A percentile compares a stretch with the other conserved stretches of the same genome.
These are phyloP conservation scores for Lactifluus rugatus DNA, from an alignment of 768 basidiomycete genomes.

Conservation along the genomic window DNA sequence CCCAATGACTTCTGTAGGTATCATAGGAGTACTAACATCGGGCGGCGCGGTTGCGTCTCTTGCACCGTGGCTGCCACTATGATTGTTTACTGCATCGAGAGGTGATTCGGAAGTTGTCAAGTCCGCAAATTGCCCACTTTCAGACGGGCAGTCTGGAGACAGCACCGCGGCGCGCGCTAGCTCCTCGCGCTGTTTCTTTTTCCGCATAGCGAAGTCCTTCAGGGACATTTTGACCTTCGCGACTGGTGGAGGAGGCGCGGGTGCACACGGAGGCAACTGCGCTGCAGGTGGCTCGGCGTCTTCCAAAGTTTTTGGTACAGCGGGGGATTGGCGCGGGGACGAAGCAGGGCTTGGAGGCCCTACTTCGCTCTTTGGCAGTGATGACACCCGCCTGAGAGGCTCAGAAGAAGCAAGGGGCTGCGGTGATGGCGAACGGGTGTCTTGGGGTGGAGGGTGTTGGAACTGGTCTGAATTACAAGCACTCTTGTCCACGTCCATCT, in stretches of 20 bases:
- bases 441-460: background rate
- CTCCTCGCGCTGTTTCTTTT: constrained; percentile 20
- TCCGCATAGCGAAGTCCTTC: constrained; percentile 20
- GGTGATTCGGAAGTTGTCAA: background rate
- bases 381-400: constrained; percentile 1
- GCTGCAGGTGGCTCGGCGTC: background rate
- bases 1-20: background rate
- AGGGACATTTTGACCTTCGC: constrained; percentile 21
- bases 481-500: constrained; percentile 12
- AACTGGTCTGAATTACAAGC: background rate
- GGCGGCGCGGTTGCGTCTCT: background rate
- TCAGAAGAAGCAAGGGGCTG: constrained; percentile 1
- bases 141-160: background rate
- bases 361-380: background rate
- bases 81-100: background rate
- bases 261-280: background rate
- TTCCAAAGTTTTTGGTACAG: background rate
- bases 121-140: background rate
- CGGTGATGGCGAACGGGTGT: constrained; percentile 5
- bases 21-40: background rate
- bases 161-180: background rate
- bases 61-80: background rate
- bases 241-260: background rate
- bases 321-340: background rate
- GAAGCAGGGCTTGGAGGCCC: background rate